Base-by-base conservation (phyloP, 2,329 filamentous ascomycete genomes). In the Ustilaginoidea virens region DNA sequence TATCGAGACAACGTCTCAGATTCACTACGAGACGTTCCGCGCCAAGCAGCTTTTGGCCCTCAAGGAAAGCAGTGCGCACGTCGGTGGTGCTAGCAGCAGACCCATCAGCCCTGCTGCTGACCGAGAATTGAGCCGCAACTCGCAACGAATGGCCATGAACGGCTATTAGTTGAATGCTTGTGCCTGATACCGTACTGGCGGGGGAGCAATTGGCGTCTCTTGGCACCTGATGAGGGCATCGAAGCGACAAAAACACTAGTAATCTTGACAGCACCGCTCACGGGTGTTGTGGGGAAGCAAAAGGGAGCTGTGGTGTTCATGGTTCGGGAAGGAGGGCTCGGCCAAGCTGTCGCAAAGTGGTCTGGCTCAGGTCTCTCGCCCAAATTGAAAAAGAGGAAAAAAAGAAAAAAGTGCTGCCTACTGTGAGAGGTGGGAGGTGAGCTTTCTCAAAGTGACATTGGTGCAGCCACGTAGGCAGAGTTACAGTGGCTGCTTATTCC, bases 1-100 rank as follows among this genome's bases (percentile, higher is more conserved):
- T 43, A 94, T 98, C 58, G 90, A 98, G 65, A 98, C 90, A 18
- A 98, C 90, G 27, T 94, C 86, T 44, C 90, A 98, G 67, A 98
- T 94, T 60, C 90, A 98, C 70, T 98, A 98, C 69, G 90, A 98
- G 69, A 92, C 85, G 35, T 98, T 98, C 86, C 86, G 90, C 60
- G 86, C 90, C 48, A 98, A 98, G 76, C 90, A 98, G 61, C 68
- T 98, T 48, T 65, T 98, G 51, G 90, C 90, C 33, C 71, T 98
- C 54, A 98, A 96, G 74, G 90, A 98, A 68, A 93, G 80, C 69
- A 92, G 82, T 51, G 82, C 83, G 43, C 80, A 83, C 41, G 80
- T 76, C 40, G 63, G 74, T 44, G 72, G 74, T 42, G 73, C 77
- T 41, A 90, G 82, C 64, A 53, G 52, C 47, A 72, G 87, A 55